These are phyloP conservation scores for Lactarius tabidus DNA, from an alignment of 768 basidiomycete species.

Conservation along the genomic window DNA sequence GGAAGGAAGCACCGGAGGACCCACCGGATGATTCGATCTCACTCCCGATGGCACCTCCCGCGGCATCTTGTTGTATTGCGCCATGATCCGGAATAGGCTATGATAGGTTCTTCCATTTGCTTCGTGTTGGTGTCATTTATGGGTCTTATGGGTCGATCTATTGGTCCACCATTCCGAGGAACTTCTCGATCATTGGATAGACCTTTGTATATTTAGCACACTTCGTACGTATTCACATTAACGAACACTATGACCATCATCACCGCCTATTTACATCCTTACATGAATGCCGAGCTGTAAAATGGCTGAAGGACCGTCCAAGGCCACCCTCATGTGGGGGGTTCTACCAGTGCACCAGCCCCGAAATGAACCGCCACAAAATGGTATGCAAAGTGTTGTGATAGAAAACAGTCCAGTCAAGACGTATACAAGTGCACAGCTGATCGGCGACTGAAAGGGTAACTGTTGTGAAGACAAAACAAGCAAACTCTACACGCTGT, in stretches of 20 bases:
- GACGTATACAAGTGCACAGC: constrained; percentile 14
- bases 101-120: not conserved
- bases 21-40: not conserved
- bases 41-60: not conserved
- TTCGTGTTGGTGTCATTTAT: not conserved
- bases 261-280: not conserved
- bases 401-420: constrained; percentile 12
- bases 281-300: not conserved
- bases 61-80: not conserved
- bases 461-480: not conserved
- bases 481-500: constrained; percentile 17
- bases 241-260: not conserved
- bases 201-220: constrained; percentile 16
- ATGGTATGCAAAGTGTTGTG: constrained; percentile 16
- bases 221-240: constrained; percentile 1
- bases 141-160: not conserved
- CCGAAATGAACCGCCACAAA: not conserved
- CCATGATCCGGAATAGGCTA: not conserved
- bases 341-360: not conserved
- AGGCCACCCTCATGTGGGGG: not conserved
- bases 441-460: constrained; percentile 1
- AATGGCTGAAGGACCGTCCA: not conserved
- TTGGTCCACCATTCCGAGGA: not conserved
- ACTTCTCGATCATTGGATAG: not conserved
- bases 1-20: not conserved